Evolutionary conservation across 352 stramenopile genomes (phyloP).

Genomic region (Phytophthora chlamydospora): DNA sequence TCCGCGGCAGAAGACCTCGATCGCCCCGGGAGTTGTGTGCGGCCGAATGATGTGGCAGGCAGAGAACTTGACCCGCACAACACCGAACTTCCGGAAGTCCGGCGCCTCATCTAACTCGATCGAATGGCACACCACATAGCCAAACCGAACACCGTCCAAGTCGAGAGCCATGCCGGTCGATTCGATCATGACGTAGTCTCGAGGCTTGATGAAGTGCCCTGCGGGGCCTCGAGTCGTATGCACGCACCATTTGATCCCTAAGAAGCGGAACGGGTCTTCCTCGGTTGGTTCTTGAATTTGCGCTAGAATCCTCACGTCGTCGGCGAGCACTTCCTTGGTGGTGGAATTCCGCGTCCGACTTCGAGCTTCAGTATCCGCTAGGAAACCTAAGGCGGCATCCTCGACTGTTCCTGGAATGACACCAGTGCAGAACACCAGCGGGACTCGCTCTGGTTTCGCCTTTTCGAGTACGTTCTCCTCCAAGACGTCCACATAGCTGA

Average conservation of each 20-base stretch:
- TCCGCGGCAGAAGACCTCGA: conserved; percentile 51
- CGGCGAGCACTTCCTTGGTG: conserved; percentile 26
- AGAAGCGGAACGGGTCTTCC: conserved; percentile 52
- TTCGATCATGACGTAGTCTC: conserved; percentile 56
- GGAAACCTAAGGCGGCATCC: conserved; percentile 42
- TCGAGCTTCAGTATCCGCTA: conserved; percentile 39
- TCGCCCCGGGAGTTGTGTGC: conserved; percentile 25
- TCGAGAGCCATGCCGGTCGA: conserved; percentile 52
- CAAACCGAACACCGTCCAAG: conserved; percentile 32
- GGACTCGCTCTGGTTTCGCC: conserved; percentile 23
- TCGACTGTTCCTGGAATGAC: conserved; percentile 45
- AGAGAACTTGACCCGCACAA: conserved; percentile 34
- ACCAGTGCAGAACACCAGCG: conserved; percentile 36
- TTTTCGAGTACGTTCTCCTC: conserved; percentile 40
- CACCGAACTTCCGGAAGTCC: conserved; percentile 30
- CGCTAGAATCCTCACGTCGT: conserved; percentile 37
- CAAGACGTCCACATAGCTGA: conserved; percentile 18
- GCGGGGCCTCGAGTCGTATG: conserved; percentile 15
- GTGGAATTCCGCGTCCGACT: conserved; percentile 32
- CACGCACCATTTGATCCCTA: conserved; percentile 54
- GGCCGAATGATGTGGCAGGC: conserved; percentile 46
- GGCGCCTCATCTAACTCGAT: conserved; percentile 38
- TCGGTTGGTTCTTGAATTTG: conserved; percentile 41
- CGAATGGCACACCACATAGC: conserved; percentile 44
- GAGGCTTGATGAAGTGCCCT: conserved; percentile 43